phyloP scores from a whole-genome alignment of 305 asterid genomes.

The Fraxinus floribunda region DNA sequence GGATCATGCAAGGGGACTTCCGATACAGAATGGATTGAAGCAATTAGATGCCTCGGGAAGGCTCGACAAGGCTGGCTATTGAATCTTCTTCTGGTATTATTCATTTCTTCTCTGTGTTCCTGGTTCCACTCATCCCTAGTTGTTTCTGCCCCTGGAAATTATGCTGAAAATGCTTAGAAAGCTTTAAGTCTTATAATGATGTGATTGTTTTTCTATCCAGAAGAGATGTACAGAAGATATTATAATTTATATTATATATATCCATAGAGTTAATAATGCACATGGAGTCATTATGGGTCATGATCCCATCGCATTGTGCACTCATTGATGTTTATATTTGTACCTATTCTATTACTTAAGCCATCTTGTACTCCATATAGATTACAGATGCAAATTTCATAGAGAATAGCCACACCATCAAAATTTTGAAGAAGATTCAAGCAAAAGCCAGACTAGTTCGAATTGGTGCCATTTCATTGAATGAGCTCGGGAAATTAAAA shows the following conservation, averaged over 20 bases:
- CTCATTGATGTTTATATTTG: neutral
- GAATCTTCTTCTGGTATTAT: slow-evolving; percentile 63
- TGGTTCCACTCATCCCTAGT: neutral
- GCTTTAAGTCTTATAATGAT: slow-evolving; percentile 9
- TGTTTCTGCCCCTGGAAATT: neutral
- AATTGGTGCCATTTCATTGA: slow-evolving; percentile 62
- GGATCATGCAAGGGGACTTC: slow-evolving; percentile 34
- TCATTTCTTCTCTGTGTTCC: neutral
- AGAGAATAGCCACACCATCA: slow-evolving; percentile 23
- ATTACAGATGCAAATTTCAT: slow-evolving; percentile 46
- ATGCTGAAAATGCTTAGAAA: neutral
- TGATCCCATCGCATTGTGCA: neutral
- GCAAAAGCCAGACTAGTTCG: slow-evolving; percentile 80
- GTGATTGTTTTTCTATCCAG: neutral
- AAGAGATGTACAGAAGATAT: neutral
- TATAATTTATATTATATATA: neutral
- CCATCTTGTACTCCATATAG: slow-evolving; percentile 39
- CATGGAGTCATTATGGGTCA: neutral
- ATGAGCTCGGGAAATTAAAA: slow-evolving; percentile 56
- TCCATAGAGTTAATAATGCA: neutral
- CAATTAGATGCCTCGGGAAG: slow-evolving; percentile 77
- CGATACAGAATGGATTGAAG: slow-evolving; percentile 73
- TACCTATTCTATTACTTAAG: slow-evolving; percentile 2
- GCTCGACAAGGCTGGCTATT: slow-evolving; percentile 70
- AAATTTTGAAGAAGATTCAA: slow-evolving; percentile 50